A percentile compares a stretch with the other conserved stretches of the same genome.
phyloP scores from a whole-genome alignment of 371 early-diverging fungal genomes.

The Synchytrium microbalum region DNA sequence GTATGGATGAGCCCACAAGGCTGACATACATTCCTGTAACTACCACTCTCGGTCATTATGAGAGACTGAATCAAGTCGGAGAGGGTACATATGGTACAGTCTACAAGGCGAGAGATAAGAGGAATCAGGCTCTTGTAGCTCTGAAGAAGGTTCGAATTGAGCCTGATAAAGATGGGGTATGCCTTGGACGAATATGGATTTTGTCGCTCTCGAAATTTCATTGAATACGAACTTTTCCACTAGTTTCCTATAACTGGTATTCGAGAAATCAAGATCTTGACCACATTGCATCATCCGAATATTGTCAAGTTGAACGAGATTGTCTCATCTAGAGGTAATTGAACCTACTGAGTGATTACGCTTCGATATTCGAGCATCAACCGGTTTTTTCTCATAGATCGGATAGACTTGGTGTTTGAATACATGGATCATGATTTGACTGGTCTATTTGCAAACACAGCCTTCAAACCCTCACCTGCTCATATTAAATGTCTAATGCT shows the following conservation, averaged over 20 bases:
- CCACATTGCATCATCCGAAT: slow-evolving; percentile 67
- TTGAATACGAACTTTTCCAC: too few species aligned
- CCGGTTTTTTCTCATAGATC: background rate
- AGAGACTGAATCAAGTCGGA: slow-evolving; percentile 70
- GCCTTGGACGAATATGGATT: too few species aligned
- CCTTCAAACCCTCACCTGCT: slow-evolving; percentile 57
- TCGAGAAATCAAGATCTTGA: slow-evolving; percentile 82
- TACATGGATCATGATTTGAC: slow-evolving; percentile 96
- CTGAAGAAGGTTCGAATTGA: slow-evolving; percentile 86
- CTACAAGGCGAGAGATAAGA: slow-evolving; percentile 71
- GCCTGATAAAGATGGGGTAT: slow-evolving; percentile 84
- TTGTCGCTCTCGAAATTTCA: too few species aligned
- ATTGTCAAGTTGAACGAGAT: slow-evolving; percentile 84
- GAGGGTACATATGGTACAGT: slow-evolving; percentile 97
- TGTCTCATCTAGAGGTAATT: slow-evolving; percentile 37
- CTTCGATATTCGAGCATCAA: background rate
- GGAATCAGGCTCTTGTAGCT: slow-evolving; percentile 67
- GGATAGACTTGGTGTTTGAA: slow-evolving; percentile 79
- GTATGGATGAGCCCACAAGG: background rate
- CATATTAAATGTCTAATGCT: slow-evolving; percentile 79
- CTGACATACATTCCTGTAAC: background rate
- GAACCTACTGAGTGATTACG: slow-evolving; percentile 47
- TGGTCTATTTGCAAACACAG: slow-evolving; percentile 80
- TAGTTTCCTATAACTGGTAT: slow-evolving; percentile 93
- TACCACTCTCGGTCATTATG: slow-evolving; percentile 50